Evolutionary conservation across 208 protist genomes (phyloP), one percentile per base, ranked within the genome.

Genomic region (Giardia duodenalis): DNA sequence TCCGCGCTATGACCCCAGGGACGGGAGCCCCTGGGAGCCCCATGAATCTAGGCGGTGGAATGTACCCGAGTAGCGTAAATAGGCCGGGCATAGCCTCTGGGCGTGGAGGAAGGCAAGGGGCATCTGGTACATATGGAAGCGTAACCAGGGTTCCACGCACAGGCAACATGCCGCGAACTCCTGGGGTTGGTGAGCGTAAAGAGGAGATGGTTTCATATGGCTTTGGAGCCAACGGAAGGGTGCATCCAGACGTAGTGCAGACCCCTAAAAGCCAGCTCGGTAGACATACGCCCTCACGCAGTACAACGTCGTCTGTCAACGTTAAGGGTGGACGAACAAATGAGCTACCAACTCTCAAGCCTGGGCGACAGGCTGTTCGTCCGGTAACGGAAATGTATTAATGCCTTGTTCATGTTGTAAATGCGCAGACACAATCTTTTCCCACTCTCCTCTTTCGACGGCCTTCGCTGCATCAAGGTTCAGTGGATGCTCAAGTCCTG

Each of bases 181-280:
- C 57, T 39, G 57, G 57, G 19, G 57, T 30, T 10, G 57, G 30
- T 30, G 19, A 45, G 42, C 4, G 42, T 4, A 45, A 45, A 46
- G 86, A 89, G 4, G 86, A 89, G 86, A n/a, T 44, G 10, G 39
- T 89, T 45, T 4, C 86, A 89, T 91, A 91, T 45, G 88, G 88
- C 1, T 91, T 91, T n/a, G 88, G 88, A 10, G 44, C 88, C 2
- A 91, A 91, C 88, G 88, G 88, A 1, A 1, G 88, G 0, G 88
- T 91, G 1, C 88, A 91, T 45, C 88, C 88, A 2, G 88, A 91
- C 47, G 88, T 91, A 2, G 88, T 91, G 0, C 1, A 91, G 45
- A 47, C 88, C 1, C 88, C 88, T 43, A 91, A 2, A 2, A 3
- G 44, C 44, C 1, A 47, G 44, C 88, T 91, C 45, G n/a, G 47